Evolutionary conservation across 192 early-diverging fungal genomes (phyloP).

Genomic region (Phlyctochytrium arcticum): DNA sequence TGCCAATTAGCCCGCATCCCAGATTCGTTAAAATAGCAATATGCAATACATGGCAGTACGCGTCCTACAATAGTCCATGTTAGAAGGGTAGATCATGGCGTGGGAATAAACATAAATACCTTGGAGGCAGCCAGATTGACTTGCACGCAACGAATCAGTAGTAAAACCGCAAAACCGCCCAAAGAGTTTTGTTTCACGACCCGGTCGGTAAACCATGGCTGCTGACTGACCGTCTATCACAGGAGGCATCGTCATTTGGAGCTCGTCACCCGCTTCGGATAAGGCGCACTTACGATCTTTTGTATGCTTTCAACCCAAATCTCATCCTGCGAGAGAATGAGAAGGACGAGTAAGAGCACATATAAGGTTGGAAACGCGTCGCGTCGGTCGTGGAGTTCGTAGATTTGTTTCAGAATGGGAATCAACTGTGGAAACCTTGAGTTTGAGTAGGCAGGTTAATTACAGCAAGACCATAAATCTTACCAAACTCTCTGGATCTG

Average conservation of each 20-base stretch:
- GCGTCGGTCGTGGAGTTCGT: constrained; percentile 60
- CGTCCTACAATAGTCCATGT: constrained; percentile 41
- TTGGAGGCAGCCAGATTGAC: constrained; percentile 64
- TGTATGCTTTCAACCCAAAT: constrained; percentile 70
- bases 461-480: background rate
- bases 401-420: constrained; percentile 61
- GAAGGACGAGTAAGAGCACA: constrained; percentile 61
- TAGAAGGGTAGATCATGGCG: background rate
- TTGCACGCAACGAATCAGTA: constrained; percentile 63
- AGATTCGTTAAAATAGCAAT: constrained; percentile 66
- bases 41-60: constrained; percentile 64
- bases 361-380: constrained; percentile 62
- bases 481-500: constrained; percentile 75
- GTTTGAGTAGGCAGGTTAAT: background rate
- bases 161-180: constrained; percentile 61
- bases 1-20: constrained; percentile 51
- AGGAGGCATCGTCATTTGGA: background rate
- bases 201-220: constrained; percentile 70
- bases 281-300: constrained; percentile 52
- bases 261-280: background rate
- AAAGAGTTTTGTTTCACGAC: constrained; percentile 61
- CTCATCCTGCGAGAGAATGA: constrained; percentile 67
- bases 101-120: constrained; percentile 9
- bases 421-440: constrained; percentile 35
- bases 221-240: constrained; percentile 28